Evolutionary conservation across 2,329 filamentous ascomycete species (phyloP).

Genomic region (Waltergamsia citrina): DNA sequence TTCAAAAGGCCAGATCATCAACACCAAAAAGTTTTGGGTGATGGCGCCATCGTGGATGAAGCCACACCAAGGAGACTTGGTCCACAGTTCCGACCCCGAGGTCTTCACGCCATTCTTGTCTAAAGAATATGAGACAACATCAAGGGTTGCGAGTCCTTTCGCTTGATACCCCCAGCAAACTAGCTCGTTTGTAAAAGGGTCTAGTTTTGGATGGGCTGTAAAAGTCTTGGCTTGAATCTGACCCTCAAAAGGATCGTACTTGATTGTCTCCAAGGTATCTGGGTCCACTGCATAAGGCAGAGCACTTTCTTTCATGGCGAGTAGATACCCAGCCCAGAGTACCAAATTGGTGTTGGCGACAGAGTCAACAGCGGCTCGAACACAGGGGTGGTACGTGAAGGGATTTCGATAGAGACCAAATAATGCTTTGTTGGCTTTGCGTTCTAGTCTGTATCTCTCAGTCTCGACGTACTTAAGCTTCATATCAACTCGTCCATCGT

Average conservation of each 20-base stretch:
- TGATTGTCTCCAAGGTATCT: constrained; percentile 27
- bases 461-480: constrained; percentile 27
- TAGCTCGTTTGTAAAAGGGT: constrained; percentile 27
- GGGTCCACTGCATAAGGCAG: constrained; percentile 31
- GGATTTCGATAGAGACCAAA: constrained; percentile 27
- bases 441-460: constrained; percentile 26
- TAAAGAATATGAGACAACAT: background rate
- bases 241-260: constrained; percentile 29
- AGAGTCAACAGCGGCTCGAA: constrained; percentile 19
- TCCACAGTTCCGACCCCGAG: too few relatives aligned
- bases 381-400: constrained; percentile 22
- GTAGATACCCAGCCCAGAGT: constrained; percentile 34
- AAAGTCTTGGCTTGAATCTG: constrained; percentile 26
- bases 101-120: background rate
- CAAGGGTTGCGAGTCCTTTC: constrained; percentile 19
- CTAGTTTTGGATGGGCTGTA: constrained; percentile 31
- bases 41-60: constrained; percentile 29
- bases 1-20: constrained; percentile 22
- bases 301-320: constrained; percentile 37
- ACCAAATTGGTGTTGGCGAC: constrained; percentile 43
- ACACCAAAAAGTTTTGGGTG: constrained; percentile 24
- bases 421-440: constrained; percentile 21
- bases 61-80: constrained; percentile 8
- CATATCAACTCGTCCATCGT: constrained; percentile 21
- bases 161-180: constrained; percentile 31